Base-by-base conservation (phyloP, 2,329 filamentous ascomycete genomes). In the Ophiostoma ulmi region DNA sequence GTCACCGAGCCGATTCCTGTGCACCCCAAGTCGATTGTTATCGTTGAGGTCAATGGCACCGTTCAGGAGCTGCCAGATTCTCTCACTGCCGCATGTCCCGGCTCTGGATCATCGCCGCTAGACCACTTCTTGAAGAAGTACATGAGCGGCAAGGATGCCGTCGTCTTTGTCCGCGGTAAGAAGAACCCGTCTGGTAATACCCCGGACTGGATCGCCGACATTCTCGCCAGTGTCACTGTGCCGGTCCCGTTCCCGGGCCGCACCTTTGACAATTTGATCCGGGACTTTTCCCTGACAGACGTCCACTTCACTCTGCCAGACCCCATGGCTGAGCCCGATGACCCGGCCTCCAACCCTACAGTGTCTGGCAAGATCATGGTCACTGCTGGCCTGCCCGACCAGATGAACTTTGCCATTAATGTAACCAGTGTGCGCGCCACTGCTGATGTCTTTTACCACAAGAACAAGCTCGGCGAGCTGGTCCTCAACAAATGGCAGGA, bases 261-360 rank as follows among this genome's bases (percentile, higher is more conserved):
- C 72, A 89, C 89, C 0, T 90, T 97, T 75, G 93, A 93, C 74
- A 89, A 91, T 74, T 81, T 97, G 20, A 91, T 99, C 77, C 90
- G 90, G 75, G 94, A 95, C 75, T 97, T 98, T 77, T 91, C 93
- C 31, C 82, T 98, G 74, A 88, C 89, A 1, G 87, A 97, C 77
- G 92, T 96, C 58, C 88, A 96, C 76, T 97, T 99, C 78, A 88
- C 87, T 67, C 82, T 99, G 65, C 95, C 95, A 0, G 88, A 93
- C 75, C 91, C 92, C 0, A 87, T 90, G 75, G 92, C 93, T 2
- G 88, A 93, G 22, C 91, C 92, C 0, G 87, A 86, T 71, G 87
- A 89, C 13, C 91, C 92, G 0, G 87, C 90, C 68, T 84, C 90
- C 4, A 87, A 90, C 70, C 93, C 94, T 11, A 89, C 87, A 70